phyloP scores from a whole-genome alignment of 148 eudicot genomes.

The Linanthus parryae region DNA sequence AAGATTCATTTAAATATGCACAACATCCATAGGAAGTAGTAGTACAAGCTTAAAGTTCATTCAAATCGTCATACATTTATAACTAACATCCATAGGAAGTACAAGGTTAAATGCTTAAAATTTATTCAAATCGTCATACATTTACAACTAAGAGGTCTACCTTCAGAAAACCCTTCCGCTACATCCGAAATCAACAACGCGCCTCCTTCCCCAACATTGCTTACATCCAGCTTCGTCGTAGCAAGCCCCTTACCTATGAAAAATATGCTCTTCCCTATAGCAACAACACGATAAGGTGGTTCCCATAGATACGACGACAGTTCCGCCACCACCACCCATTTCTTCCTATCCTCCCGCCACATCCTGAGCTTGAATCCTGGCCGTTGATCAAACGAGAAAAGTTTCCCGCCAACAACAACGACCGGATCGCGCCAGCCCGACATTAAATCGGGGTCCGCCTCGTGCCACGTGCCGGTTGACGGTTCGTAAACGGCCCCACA shows the following conservation, averaged over 20 bases:
- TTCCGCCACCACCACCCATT: constrained; percentile 56
- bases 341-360: constrained; percentile 60
- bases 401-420: constrained; percentile 45
- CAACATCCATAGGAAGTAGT: too few relatives aligned
- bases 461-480: constrained; percentile 51
- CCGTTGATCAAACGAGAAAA: constrained; percentile 69
- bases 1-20: too few relatives aligned
- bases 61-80: too few relatives aligned
- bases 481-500: constrained; percentile 58
- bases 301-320: constrained; percentile 43
- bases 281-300: constrained; percentile 82
- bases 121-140: constrained; percentile 48
- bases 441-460: constrained; percentile 52
- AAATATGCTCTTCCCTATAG: constrained; percentile 49
- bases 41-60: too few relatives aligned
- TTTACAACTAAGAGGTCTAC: constrained; percentile 64
- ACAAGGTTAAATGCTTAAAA: too few relatives aligned
- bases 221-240: constrained; percentile 59
- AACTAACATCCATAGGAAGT: too few relatives aligned
- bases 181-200: constrained; percentile 48
- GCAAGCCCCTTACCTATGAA: constrained; percentile 72
- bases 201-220: constrained; percentile 31
- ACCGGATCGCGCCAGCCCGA: constrained; percentile 77
- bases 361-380: constrained; percentile 64
- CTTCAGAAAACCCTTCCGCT: constrained; percentile 28